Evolutionary conservation across 768 basidiomycete genomes (phyloP), one percentile per base, ranked within the genome.

Genomic region (Kwoniella dendrophila): DNA sequence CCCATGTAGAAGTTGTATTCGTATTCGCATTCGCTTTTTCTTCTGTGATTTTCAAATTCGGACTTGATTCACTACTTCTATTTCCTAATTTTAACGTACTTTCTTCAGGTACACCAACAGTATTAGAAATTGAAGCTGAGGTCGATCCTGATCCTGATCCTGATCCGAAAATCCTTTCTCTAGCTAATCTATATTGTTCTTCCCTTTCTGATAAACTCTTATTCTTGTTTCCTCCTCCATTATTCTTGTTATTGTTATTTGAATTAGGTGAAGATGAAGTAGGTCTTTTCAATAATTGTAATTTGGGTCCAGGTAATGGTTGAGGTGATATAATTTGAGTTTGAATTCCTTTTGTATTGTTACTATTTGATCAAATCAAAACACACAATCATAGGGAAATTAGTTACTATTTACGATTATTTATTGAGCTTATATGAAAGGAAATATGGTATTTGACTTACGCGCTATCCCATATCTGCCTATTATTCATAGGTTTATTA

Each of bases 131-230:
- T 22, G 61, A 11, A n/a, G 26, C 24, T 8, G 61, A 51, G 7
- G n/a, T 16, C 20, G 48, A 11, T 18, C 43, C 43, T 26, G 52
- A 48, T 22, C 12, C 47, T 5, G 36, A 43, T 30, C 16, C n/a
- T 24, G 49, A 8, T 3, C 69, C 73, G 48, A 74, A 74, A 27
- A 76, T 76, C 29, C 74, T 33, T 51, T 76, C 74, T 59, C 74
- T 55, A 1, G 74, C 72, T 8, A 71, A 22, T 2, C 68, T 45
- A 53, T 76, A 76, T 52, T 70, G 68, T 36, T 69, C 72, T 38
- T 70, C 74, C 36, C 69, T 55, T 58, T 73, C 70, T 41, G 66
- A 67, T 26, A 71, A 44, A 12, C 68, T 71, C 53, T 76, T 76
- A 1, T 81, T 83, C 73, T 44, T 33, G n/a, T 56, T 49, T n/a